phyloP scores from a whole-genome alignment of 352 stramenopile species.

The Phytophthora agathidicida region DNA sequence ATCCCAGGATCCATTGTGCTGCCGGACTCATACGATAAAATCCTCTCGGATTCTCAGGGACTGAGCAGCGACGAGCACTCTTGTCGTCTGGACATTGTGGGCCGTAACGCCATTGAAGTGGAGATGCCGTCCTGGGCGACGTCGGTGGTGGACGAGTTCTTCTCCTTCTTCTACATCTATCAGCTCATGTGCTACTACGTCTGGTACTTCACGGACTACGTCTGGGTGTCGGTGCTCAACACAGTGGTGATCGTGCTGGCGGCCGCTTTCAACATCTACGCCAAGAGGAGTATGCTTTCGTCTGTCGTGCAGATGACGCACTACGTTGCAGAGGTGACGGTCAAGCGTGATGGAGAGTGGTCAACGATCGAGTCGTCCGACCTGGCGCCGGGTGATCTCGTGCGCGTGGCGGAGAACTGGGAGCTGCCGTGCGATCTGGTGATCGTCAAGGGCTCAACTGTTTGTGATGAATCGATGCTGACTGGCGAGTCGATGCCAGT shows the following conservation, averaged over 20 bases:
- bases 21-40: conserved; percentile 48
- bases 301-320: conserved; percentile 70
- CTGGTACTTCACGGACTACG: conserved; percentile 79
- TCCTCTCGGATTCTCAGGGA: conserved; percentile 55
- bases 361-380: conserved; percentile 49
- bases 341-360: conserved; percentile 66
- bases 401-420: conserved; percentile 71
- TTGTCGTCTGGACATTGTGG: conserved; percentile 54
- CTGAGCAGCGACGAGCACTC: conserved; percentile 42
- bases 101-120: conserved; percentile 66
- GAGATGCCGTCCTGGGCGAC: conserved; percentile 59
- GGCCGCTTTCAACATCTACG: conserved; percentile 66
- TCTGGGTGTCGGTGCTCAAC: conserved; percentile 62
- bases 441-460: conserved; percentile 66
- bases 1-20: conserved; percentile 58
- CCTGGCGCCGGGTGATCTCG: conserved; percentile 73
- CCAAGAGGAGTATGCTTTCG: conserved; percentile 62
- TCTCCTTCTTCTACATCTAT: conserved; percentile 81
- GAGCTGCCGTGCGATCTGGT: conserved; percentile 74
- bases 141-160: conserved; percentile 70
- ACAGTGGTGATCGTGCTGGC: conserved; percentile 64
- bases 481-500: conserved; percentile 89
- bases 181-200: conserved; percentile 90
- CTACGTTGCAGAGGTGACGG: conserved; percentile 66
- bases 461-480: conserved; percentile 80